Percentiles rank a stretch among this genome's conserved stretches.
phyloP scores from a whole-genome alignment of 2,329 filamentous ascomycete genomes.

The Colletotrichum viniferum region DNA sequence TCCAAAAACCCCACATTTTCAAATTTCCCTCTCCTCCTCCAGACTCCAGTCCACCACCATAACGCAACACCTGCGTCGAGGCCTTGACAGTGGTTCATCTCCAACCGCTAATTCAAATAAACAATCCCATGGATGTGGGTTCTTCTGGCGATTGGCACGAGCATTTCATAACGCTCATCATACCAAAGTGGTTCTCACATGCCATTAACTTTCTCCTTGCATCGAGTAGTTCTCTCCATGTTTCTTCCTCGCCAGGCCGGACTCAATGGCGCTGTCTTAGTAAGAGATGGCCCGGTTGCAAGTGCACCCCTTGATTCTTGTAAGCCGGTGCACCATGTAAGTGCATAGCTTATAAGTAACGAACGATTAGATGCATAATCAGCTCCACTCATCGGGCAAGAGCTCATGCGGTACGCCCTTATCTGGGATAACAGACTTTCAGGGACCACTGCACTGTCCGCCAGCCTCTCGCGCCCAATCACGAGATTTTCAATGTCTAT shows the following conservation, averaged over 20 bases:
- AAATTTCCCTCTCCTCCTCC: neutral
- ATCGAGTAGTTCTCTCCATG: neutral
- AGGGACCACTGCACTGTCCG: neutral
- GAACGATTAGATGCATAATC: neutral
- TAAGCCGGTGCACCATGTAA: neutral
- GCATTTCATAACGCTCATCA: neutral
- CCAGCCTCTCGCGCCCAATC: neutral
- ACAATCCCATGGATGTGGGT: neutral
- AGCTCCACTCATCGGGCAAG: neutral
- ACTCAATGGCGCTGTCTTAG: neutral
- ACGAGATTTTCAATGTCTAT: neutral
- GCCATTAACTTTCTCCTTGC: neutral
- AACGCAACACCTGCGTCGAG: neutral
- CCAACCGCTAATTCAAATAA: neutral
- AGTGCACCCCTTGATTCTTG: neutral
- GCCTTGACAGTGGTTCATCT: neutral
- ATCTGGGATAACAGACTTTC: neutral
- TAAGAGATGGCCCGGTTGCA: neutral
- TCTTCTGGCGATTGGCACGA: neutral
- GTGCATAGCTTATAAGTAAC: accelerated
- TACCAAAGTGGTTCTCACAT: neutral
- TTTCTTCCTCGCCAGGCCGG: neutral
- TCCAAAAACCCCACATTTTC: slow-evolving; percentile 1
- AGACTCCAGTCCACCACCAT: neutral
- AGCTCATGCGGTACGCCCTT: neutral